phyloP scores from a whole-genome alignment of 2,329 filamentous ascomycete genomes.

The Fusarium hostae region DNA sequence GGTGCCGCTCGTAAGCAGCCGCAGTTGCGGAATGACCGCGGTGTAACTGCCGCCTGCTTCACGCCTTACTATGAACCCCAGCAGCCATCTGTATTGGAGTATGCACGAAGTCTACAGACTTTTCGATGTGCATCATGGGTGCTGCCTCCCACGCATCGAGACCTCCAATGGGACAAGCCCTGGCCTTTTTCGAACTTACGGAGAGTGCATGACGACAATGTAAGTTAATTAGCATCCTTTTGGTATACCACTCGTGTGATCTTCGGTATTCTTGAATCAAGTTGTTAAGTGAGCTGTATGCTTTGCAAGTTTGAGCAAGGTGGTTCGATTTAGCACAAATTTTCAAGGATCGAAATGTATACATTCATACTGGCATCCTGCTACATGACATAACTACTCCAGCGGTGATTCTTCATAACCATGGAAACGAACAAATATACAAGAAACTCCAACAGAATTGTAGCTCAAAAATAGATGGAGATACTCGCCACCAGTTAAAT shows the following conservation, averaged over 20 bases:
- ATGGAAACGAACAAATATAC: background rate
- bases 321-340: background rate
- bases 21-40: background rate
- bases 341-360: background rate
- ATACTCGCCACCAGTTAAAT: background rate
- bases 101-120: background rate
- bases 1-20: background rate
- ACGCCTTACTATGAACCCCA: background rate
- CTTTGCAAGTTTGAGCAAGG: background rate
- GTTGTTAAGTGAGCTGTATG: background rate
- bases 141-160: background rate
- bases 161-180: background rate
- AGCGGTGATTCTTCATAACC: background rate
- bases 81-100: background rate
- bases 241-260: slow-evolving; percentile 18
- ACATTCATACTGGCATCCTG: background rate
- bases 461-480: background rate
- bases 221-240: slow-evolving; percentile 5
- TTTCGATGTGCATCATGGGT: background rate
- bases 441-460: background rate
- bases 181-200: background rate
- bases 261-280: background rate
- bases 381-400: background rate
- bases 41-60: background rate
- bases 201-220: background rate